Evolutionary conservation across 2,329 filamentous ascomycete genomes (phyloP), one percentile per base, ranked within the genome.

Genomic region (Parascedosporium putredinis): DNA sequence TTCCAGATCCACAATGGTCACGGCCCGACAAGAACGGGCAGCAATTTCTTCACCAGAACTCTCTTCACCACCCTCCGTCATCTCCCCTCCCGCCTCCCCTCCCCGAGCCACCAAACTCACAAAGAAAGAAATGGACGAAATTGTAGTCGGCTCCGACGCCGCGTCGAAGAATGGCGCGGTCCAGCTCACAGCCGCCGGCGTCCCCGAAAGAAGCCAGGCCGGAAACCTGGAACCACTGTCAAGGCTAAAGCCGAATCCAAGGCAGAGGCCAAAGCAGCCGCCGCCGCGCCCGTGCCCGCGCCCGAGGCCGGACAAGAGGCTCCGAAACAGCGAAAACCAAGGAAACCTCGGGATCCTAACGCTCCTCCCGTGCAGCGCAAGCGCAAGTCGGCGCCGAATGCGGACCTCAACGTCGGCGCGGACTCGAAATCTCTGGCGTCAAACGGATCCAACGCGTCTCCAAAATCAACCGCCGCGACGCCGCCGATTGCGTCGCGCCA

Each of bases 161-260:
- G 34, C 63, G 49, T 57, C 64, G 51, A 58, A 65, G 51, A 62
- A 72, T 54, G 61, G 69, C 54, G 55, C 67, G 58, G 71, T 74
- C 24, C 71, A 69, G 53, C 64, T 81, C 48, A 81, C 76, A 0
- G 76, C 77, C 23, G 76, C 77, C 47, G 78, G 9, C 59, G 78
- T 5, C 76, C 78, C 1, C 67, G 79, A 4, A 81, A 81, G 65
- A 84, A 83, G 65, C 78, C 79, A 18, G 79, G 79, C 20, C 74
- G 80, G 46, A 84, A 84, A 60, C 78, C 80, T 58, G 84, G 74
- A 59, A 77, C 68, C 53, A 73, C 66, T 50, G 63, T 73, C 45
- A 75, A 74, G 57, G 63, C 65, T 51, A 71, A 68, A n/a, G n/a
- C n/a, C n/a, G n/a, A n/a, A n/a, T n/a, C n/a, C n/a, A n/a, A n/a